Base-by-base conservation (phyloP, 2,329 filamentous ascomycete species). In the Neonectria sp. region DNA sequence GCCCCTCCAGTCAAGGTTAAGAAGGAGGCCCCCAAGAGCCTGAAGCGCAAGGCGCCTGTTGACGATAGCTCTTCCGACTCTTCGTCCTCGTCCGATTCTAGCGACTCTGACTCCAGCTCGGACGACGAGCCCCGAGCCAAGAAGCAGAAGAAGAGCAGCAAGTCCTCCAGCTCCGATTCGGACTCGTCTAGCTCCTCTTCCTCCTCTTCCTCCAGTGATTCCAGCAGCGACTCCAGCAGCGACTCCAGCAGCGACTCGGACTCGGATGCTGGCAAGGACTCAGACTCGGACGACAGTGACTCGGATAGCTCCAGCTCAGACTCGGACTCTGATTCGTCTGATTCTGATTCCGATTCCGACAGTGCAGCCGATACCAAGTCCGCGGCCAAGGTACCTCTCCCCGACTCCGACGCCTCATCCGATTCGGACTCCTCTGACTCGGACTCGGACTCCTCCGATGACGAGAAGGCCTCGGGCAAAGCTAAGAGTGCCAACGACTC, bases 91-190 rank as follows among this genome's bases (percentile, higher is more conserved):
- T 81, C 80, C 17, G 77, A 76, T 13, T 82, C 80, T 4, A 75
- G 73, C 46, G 79, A 77, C 15, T 81, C 81, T 1, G 78, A 81
- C 55, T 86, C 85, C 21, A 82, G 80, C 69, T 85, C 82, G 9
- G 84, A 86, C 45, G 82, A 82, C 46, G 82, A 86, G 65, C 86
- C 84, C 4, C 82, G 82, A 67, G 71, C 80, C 29, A 91, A 91
- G 82, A 90, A 89, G 79, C 78, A 78, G 68, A 85, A 84, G 77
- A 65, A 37, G 58, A 65, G 33, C 62, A 24, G 67, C 27, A 65
- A 72, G 25, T 70, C 72, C 43, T 65, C 67, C 21, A 68, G 70
- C 66, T 74, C 70, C 6, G 58, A 67, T 56, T 80, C 80, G 0
- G 76, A 76, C 40, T 80, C 78, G 2, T 72, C 70, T 46, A 71